phyloP scores from a whole-genome alignment of 495 filamentous ascomycete genomes.

The Aspergillus asperescens region DNA sequence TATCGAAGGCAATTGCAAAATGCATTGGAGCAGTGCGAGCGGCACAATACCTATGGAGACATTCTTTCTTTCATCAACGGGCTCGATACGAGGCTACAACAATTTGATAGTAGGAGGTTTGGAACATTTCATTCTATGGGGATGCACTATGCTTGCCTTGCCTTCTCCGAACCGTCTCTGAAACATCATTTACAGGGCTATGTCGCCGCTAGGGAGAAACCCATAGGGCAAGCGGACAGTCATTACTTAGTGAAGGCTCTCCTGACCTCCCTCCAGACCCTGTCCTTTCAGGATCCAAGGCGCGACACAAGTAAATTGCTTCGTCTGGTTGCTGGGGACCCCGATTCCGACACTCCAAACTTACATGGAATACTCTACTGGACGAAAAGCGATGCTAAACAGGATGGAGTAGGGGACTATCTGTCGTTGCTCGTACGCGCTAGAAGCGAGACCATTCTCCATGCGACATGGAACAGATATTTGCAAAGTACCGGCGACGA shows the following conservation, averaged over 20 bases:
- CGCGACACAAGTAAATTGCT: constrained; percentile 24
- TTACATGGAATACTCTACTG: constrained; percentile 25
- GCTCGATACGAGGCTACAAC: constrained; percentile 23
- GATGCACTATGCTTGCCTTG: constrained; percentile 29
- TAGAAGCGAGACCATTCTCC: constrained; percentile 10
- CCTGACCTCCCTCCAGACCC: constrained; percentile 17
- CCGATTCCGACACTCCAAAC: neutral
- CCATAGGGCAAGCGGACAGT: constrained; percentile 3
- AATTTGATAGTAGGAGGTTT: constrained; percentile 7
- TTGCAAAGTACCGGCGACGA: constrained; percentile 6
- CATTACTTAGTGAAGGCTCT: constrained; percentile 19
- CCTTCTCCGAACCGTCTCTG: constrained; percentile 25
- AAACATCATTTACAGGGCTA: constrained; percentile 22
- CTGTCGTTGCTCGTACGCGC: constrained; percentile 25
- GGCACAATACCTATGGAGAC: constrained; percentile 21
- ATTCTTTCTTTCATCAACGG: constrained; percentile 27
- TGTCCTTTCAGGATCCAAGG: constrained; percentile 20
- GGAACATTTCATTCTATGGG: constrained; percentile 15
- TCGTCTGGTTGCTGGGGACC: constrained; percentile 26
- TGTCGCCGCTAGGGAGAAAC: neutral
- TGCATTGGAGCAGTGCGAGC: constrained; percentile 17
- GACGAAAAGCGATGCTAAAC: neutral
- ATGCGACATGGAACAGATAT: constrained; percentile 21
- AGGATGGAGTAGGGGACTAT: constrained; percentile 9
- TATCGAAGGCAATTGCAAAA: neutral